A percentile compares a stretch with the other conserved stretches of the same genome.
These are phyloP conservation scores for Astragalus glycyphyllos DNA, from an alignment of 306 rosid species.

Conservation along the genomic window DNA sequence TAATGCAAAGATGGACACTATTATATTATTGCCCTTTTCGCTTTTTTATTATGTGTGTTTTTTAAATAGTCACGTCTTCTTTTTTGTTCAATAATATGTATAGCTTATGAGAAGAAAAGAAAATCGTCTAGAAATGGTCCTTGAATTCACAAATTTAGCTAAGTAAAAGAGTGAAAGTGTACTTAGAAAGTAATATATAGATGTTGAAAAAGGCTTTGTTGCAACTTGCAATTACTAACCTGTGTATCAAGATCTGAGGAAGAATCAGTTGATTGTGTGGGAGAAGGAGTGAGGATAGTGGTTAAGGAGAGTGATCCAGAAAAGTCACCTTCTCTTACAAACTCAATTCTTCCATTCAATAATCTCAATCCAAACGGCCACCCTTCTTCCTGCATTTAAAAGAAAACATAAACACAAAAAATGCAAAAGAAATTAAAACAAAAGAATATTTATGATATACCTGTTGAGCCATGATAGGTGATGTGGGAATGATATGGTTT, in stretches of 20 bases:
- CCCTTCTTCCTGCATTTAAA: conserved; percentile 68
- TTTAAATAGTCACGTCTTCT: too few relatives aligned
- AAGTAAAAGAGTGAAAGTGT: too few relatives aligned
- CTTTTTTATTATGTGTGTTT: too few relatives aligned
- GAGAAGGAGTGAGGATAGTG: conserved; percentile 67
- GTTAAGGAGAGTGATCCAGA: conserved; percentile 75
- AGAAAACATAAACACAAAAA: not conserved
- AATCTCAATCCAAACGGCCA: conserved; percentile 86
- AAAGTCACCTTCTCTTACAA: conserved; percentile 56
- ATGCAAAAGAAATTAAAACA: not conserved
- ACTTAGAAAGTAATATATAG: too few relatives aligned
- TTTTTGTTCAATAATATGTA: too few relatives aligned
- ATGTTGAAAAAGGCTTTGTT: too few relatives aligned
- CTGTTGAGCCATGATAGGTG: conserved; percentile 62
- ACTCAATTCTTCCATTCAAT: conserved; percentile 65
- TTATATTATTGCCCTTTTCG: too few relatives aligned
- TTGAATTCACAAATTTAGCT: too few relatives aligned
- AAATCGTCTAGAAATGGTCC: too few relatives aligned
- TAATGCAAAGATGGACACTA: too few relatives aligned
- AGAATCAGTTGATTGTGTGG: conserved; percentile 52
- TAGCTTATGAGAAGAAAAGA: too few relatives aligned
- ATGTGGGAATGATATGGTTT: conserved; percentile 10
- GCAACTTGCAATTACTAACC: conserved; percentile 48
- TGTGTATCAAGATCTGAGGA: conserved; percentile 73
- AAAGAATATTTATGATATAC: conserved; percentile 16